Evolutionary conservation across 805 yeast species (phyloP), one percentile per base, ranked within the genome.

Genomic region (Kazachstania africana): DNA sequence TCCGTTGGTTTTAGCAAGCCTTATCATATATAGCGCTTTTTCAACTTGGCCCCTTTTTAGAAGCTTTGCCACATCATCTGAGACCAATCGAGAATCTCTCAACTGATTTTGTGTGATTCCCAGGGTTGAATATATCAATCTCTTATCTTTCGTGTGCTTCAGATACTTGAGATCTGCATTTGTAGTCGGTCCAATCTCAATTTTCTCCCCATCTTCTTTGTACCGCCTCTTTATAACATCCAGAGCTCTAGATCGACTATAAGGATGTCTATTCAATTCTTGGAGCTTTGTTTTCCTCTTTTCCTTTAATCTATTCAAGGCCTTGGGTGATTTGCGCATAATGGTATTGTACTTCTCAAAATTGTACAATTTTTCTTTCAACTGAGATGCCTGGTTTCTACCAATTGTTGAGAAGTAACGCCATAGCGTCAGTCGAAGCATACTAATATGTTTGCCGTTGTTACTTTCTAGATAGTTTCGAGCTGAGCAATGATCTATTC

Each of bases 101-200:
- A 80, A 38, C 45, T 73, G 79, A 18, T 60, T 61, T 4, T 68
- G 72, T 19, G 69, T 68, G 0, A 73, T 65, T 2, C 87, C 88
- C 16, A 79, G 47, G 5, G 78, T 56, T 3, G 66, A 61, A 45
- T 68, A 68, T 25, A 72, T 41, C 34, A 78, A 50, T 30, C 71
- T 52, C 32, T 59, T 55, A 40, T 75, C 70, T 5, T 50, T 59
- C 2, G 55, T 38, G n/a, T 35, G 23, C 3, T 53, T 34, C 26
- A 61, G 40, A 30, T 43, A 50, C 18, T 48, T 39, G 10, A 56
- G 24, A 45, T 62, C 66, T 1, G 52, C 48, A 21, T 55, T 41
- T 22, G 56, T 53, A 3, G 52, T 44, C 0, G 66, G 65, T 0
- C 67, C 67, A 4, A 62, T 31, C 2, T 47, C 38, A 6, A 48